Evolutionary conservation across 1,139 yeast genomes (phyloP), one percentile per base, ranked within the genome.

Genomic region (Candida sanyaensis): DNA sequence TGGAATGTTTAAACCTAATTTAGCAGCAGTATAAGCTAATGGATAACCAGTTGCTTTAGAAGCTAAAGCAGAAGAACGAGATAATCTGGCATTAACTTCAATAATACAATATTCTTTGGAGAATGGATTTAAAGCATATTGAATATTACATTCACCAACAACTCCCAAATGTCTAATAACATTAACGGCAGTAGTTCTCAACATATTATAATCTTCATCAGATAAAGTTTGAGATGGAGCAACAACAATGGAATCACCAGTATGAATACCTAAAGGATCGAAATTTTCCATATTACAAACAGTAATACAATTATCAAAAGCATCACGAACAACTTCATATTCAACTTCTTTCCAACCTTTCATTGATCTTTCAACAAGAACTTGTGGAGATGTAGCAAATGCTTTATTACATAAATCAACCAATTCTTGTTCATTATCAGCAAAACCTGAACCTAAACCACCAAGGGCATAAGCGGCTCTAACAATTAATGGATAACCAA

Each of bases 341-440:
- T 93, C 99, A 50, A 93, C 95, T 75, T 93, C 99, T 69, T 93
- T 93, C 99, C 99, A 93, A 55, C 99, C 99, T 77, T 92, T 93
- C 71, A 93, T 77, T 4, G 98, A 92, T 75, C 89, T 92, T 73
- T 93, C 99, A 54, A 93, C 98, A 61, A 93, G 77, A 60, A 93
- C 89, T 76, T 93, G 99, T 44, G 97, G 97, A 41, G 96, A 43
- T 96, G 83, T 43, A 96, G 86, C 68, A 93, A 80, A 70, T 88
- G 87, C 69, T 84, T 84, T 64, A 26, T 47, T 48, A 41, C 50
- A 46, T 30, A 51, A 46, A 13, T 41, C 46, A 30, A 46, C 47
- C 38, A 93, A 80, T 72, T 93, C 98, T 41, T 81, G 79, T 55
- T 80, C 84, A 67, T 90, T 84, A 57, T 80, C 77, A 53, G 99